phyloP scores from a whole-genome alignment of 148 eudicot genomes.

The Oxyria digyna region DNA sequence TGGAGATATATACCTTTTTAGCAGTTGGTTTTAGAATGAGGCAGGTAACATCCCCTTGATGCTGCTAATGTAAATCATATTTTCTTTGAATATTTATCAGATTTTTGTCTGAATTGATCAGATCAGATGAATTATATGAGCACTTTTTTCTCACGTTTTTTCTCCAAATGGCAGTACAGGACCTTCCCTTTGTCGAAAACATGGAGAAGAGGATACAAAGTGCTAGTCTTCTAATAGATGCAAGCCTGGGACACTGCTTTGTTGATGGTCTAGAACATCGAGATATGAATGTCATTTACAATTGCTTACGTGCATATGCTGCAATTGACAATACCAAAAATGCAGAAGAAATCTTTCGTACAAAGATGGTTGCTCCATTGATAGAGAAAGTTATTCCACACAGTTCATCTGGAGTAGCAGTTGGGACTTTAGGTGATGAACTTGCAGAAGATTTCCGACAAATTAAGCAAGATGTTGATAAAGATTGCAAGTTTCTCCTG shows the following conservation, averaged over 20 bases:
- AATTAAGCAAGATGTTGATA: constrained; percentile 47
- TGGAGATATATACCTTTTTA: background rate
- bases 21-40: background rate
- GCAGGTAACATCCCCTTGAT: background rate
- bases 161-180: constrained; percentile 81
- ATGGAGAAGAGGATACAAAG: constrained; percentile 91
- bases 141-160: constrained; percentile 18
- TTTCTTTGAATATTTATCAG: background rate
- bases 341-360: constrained; percentile 89
- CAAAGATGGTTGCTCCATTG: constrained; percentile 65
- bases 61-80: background rate
- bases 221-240: constrained; percentile 63
- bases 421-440: constrained; percentile 59
- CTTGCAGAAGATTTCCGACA: constrained; percentile 65
- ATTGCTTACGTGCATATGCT: constrained; percentile 97
- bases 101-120: background rate
- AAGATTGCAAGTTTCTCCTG: constrained; percentile 74
- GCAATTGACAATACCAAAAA: constrained; percentile 77
- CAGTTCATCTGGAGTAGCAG: constrained; percentile 29
- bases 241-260: constrained; percentile 90
- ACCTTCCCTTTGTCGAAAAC: constrained; percentile 92
- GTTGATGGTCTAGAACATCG: constrained; percentile 79
- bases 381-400: constrained; percentile 54
- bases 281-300: constrained; percentile 83
- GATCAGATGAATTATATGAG: background rate